Evolutionary conservation across 2,329 filamentous ascomycete genomes (phyloP).

Genomic region (Fusarium sacchari): DNA sequence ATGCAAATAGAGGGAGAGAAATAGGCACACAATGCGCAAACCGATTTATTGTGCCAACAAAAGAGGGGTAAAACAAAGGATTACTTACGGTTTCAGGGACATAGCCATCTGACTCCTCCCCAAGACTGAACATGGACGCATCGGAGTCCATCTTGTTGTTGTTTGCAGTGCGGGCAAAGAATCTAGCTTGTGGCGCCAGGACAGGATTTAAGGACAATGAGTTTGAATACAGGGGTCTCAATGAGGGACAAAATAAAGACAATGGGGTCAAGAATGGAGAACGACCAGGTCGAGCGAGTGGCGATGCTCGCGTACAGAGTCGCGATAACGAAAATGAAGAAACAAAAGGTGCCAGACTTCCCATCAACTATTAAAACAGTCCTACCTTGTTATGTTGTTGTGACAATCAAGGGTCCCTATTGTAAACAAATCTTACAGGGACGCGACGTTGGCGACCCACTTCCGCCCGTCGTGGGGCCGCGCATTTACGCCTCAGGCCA

Average conservation of each 20-base stretch:
- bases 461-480: conserved; percentile 29
- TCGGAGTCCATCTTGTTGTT: conserved; percentile 64
- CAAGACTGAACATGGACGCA: conserved; percentile 60
- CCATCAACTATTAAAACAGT: conserved; percentile 36
- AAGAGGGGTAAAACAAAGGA: neutral
- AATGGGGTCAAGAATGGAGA: conserved; percentile 19
- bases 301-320: conserved; percentile 37
- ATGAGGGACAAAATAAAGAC: conserved; percentile 34
- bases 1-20: conserved; percentile 1
- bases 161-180: conserved; percentile 19
- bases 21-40: neutral
- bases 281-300: conserved; percentile 29
- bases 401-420: conserved; percentile 38
- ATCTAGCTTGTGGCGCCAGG: conserved; percentile 29
- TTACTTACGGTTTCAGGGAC: conserved; percentile 52
- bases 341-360: conserved; percentile 41
- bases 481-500: conserved; percentile 39
- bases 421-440: conserved; percentile 47
- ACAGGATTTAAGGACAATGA: conserved; percentile 28
- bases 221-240: conserved; percentile 23
- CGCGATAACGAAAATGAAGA: conserved; percentile 40
- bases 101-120: conserved; percentile 55
- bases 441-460: conserved; percentile 36
- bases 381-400: conserved; percentile 45
- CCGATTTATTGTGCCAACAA: neutral